phyloP scores from a whole-genome alignment of 148 eudicot genomes.

The Pouteria glomerata region DNA sequence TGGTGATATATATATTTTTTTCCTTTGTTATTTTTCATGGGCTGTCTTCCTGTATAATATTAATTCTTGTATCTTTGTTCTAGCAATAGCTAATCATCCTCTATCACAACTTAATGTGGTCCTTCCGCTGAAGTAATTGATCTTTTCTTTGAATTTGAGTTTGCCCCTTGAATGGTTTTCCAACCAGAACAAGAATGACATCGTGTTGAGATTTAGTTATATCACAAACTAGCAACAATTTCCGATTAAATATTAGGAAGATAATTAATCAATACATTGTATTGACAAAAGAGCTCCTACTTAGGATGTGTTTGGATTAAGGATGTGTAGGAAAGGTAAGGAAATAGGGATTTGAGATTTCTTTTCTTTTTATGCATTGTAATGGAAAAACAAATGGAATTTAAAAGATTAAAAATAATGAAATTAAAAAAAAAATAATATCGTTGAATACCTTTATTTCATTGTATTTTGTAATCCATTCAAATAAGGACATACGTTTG shows the following conservation, averaged over 20 bases:
- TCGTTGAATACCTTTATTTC: too few species aligned
- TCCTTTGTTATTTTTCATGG: background rate
- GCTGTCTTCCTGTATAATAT: background rate
- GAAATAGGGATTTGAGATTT: too few species aligned
- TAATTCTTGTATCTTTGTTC: background rate
- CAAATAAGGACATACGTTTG: too few species aligned
- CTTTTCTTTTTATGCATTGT: too few species aligned
- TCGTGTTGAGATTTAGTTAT: background rate
- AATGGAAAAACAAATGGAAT: too few species aligned
- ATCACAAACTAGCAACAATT: background rate
- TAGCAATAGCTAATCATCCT: background rate
- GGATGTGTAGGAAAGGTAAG: too few species aligned
- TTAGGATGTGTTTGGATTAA: constrained; percentile 1
- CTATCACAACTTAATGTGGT: background rate
- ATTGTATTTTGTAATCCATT: too few species aligned
- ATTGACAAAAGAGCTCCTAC: background rate
- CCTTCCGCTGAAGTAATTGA: background rate
- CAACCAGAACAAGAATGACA: background rate
- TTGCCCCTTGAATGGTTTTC: background rate
- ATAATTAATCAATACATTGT: background rate
- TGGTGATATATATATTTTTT: background rate
- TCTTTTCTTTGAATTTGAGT: background rate
- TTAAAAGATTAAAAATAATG: too few species aligned
- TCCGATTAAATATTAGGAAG: background rate
- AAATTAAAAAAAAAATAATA: too few species aligned